These are phyloP conservation scores for Gnomoniopsis sp. DNA, from an alignment of 2,329 filamentous ascomycete genomes.

Conservation along the genomic window DNA sequence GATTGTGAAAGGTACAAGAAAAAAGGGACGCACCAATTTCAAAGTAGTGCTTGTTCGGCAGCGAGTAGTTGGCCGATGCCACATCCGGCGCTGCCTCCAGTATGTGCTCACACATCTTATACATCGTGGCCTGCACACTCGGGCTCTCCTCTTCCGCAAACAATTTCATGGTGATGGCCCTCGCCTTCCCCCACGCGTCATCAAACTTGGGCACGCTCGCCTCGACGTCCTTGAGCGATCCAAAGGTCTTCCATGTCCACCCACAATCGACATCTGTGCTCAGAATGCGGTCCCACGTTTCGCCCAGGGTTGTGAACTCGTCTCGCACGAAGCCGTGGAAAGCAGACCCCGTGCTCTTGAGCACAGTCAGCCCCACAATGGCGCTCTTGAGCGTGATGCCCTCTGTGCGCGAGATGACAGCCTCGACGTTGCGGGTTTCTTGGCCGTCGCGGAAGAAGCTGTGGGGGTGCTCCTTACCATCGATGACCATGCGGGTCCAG, in stretches of 20 bases:
- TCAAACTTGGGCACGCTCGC: conserved; percentile 67
- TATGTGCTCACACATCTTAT: conserved; percentile 93
- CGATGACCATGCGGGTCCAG: conserved; percentile 85
- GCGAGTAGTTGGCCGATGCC: conserved; percentile 71
- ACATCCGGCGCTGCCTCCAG: conserved; percentile 70
- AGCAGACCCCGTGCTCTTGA: conserved; percentile 94
- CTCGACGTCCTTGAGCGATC: conserved; percentile 64
- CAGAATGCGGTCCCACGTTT: conserved; percentile 93
- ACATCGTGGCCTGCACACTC: conserved; percentile 97
- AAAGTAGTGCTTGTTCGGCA: conserved; percentile 99
- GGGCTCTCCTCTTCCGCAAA: conserved; percentile 90
- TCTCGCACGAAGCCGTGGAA: conserved; percentile 94
- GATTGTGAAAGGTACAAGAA: not conserved
- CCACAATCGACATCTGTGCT: conserved; percentile 86
- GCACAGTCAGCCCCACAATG: conserved; percentile 78
- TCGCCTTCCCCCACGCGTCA: conserved; percentile 71
- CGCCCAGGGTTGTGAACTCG: conserved; percentile 85
- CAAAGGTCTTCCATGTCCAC: conserved; percentile 81
- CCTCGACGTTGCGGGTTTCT: conserved; percentile 82
- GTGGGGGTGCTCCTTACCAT: conserved; percentile 90
- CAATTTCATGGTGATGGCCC: conserved; percentile 80
- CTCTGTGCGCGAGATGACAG: conserved; percentile 60
- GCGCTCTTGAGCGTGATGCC: conserved; percentile 75
- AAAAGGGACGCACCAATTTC: conserved; percentile 70
- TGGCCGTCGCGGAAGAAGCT: conserved; percentile 88